A percentile compares a stretch with the other conserved stretches of the same genome.
These are phyloP conservation scores for Cutaneotrichosporon cavernicola DNA, from an alignment of 1,284 basidiomycete species.

Conservation along the genomic window DNA sequence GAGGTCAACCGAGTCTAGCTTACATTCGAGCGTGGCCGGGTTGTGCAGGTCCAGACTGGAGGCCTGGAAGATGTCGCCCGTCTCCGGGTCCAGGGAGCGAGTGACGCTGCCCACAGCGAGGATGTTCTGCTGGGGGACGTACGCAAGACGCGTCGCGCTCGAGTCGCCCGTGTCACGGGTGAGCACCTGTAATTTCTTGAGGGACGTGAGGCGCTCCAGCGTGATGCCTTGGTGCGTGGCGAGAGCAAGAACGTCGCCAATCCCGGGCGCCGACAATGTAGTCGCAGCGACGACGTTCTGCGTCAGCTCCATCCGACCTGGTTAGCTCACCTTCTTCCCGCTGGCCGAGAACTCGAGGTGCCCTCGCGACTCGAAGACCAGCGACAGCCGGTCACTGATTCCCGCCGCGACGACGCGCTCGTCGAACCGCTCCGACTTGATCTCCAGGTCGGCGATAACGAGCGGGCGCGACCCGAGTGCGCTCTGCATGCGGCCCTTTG, in stretches of 20 bases:
- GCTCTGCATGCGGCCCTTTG: conserved; percentile 54
- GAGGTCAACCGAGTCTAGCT: conserved; percentile 32
- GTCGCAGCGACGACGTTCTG: conserved; percentile 65
- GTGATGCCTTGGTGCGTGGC: conserved; percentile 61
- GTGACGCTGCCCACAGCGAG: conserved; percentile 66
- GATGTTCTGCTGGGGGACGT: conserved; percentile 59
- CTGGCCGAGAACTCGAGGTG: conserved; percentile 68
- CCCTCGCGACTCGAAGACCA: conserved; percentile 63
- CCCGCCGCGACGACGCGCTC: conserved; percentile 40
- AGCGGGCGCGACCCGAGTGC: conserved; percentile 43
- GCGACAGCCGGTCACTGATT: conserved; percentile 45
- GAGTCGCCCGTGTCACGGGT: conserved; percentile 69
- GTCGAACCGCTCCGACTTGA: conserved; percentile 30
- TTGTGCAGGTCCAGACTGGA: conserved; percentile 69
- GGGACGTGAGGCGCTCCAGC: conserved; percentile 65
- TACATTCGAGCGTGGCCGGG: conserved; percentile 65
- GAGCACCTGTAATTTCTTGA: conserved; percentile 78
- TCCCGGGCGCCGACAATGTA: conserved; percentile 57
- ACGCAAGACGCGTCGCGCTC: conserved; percentile 64
- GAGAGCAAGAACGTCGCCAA: conserved; percentile 62
- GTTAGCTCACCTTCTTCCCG: conserved; percentile 64
- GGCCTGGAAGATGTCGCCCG: conserved; percentile 57
- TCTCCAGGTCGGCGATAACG: conserved; percentile 17
- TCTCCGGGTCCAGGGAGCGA: conserved; percentile 60
- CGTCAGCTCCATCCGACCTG: not conserved